Conservation (phyloP, 75 land plant genomes). For the Picea sitchensis region DNA sequence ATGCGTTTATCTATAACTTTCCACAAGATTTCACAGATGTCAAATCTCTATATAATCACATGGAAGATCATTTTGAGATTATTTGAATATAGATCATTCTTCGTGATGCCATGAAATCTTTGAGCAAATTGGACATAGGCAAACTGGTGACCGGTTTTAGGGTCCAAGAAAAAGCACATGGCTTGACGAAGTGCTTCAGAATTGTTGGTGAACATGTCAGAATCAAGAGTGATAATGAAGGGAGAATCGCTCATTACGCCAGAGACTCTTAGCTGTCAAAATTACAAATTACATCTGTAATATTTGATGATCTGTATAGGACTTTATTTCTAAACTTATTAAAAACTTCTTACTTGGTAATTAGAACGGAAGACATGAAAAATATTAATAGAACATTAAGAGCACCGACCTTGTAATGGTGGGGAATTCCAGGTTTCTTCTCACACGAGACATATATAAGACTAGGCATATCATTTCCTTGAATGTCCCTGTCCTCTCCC, state of each 20-base stretch:
- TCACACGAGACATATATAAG: slow-evolving; percentile 71
- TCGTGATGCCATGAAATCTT: slow-evolving; percentile 21
- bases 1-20: background rate
- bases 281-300: background rate
- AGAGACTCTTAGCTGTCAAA: slow-evolving; percentile 23
- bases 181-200: slow-evolving; percentile 26
- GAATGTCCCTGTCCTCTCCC: slow-evolving; percentile 25
- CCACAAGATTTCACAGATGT: background rate
- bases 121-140: slow-evolving; percentile 40
- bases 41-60: slow-evolving; percentile 10
- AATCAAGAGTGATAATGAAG: slow-evolving; percentile 33
- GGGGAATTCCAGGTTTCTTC: slow-evolving; percentile 51
- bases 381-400: slow-evolving; percentile 59
- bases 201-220: slow-evolving; percentile 39
- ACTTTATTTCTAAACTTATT: background rate
- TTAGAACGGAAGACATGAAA: background rate
- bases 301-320: too few relatives aligned
- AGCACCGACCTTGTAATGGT: slow-evolving; percentile 74
- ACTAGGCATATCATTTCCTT: slow-evolving; percentile 45
- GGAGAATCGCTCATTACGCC: slow-evolving; percentile 30
- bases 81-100: slow-evolving; percentile 40
- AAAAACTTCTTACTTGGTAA: background rate
- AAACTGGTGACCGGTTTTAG: slow-evolving; percentile 16
- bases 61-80: slow-evolving; percentile 1
- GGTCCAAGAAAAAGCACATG: slow-evolving; percentile 40